phyloP scores from a whole-genome alignment of 768 basidiomycete genomes.

The Pisolithus tinctorius region DNA sequence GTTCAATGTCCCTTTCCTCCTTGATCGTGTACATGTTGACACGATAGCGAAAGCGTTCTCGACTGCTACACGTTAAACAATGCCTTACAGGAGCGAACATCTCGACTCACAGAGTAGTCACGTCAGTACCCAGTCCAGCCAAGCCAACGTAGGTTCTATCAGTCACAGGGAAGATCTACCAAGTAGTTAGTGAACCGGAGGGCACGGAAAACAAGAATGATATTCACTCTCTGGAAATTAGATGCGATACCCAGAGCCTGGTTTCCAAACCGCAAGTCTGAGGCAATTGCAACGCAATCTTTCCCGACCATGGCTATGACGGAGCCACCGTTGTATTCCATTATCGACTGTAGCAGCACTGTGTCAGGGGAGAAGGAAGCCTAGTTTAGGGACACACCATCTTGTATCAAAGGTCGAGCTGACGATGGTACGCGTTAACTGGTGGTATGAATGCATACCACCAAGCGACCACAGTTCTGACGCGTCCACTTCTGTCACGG shows the following conservation, averaged over 20 bases:
- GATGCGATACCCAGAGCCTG: constrained; percentile 80
- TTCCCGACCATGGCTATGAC: constrained; percentile 99
- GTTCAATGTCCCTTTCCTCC: constrained; percentile 94
- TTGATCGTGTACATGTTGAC: constrained; percentile 99
- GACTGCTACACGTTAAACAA: constrained; percentile 37
- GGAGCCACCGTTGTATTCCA: constrained; percentile 96
- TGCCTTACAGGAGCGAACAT: background rate
- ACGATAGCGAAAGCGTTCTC: constrained; percentile 85
- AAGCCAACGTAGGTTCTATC: constrained; percentile 90
- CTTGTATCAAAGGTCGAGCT: constrained; percentile 9
- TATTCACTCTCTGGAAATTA: constrained; percentile 86
- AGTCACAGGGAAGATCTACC: constrained; percentile 87
- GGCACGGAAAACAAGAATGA: background rate
- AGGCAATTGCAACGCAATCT: constrained; percentile 97
- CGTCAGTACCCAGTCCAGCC: constrained; percentile 89
- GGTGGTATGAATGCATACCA: background rate
- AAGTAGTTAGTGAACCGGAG: constrained; percentile 9
- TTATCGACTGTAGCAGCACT: constrained; percentile 55
- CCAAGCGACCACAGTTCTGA: constrained; percentile 3
- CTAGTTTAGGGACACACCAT: background rate
- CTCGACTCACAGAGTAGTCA: constrained; percentile 71
- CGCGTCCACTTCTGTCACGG: constrained; percentile 12
- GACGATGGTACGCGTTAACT: constrained; percentile 2
- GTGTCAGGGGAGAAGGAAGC: background rate
- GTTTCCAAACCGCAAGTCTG: constrained; percentile 86